phyloP scores from a whole-genome alignment of 257 asterid species.

The Haberlea rhodopensis region DNA sequence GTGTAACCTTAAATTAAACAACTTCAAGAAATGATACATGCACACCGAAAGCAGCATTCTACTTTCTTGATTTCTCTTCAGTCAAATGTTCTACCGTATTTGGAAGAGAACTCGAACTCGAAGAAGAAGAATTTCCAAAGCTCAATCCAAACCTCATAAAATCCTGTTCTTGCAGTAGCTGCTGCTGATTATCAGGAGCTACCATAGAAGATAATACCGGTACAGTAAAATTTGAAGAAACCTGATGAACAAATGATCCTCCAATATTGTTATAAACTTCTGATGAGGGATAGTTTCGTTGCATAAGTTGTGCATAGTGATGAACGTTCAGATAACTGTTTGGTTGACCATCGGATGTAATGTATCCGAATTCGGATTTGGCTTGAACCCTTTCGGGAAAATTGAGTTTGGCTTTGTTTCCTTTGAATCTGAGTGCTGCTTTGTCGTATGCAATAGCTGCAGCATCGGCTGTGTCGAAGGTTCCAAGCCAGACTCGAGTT shows the following conservation, averaged over 20 bases:
- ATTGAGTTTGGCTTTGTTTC: constrained; percentile 83
- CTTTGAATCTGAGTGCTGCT: constrained; percentile 81
- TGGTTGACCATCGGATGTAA: constrained; percentile 22
- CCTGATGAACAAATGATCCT: constrained; percentile 29
- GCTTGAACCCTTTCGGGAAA: constrained; percentile 82
- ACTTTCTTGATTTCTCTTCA: constrained; percentile 29
- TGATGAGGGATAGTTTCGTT: constrained; percentile 3
- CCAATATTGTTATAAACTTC: constrained; percentile 14
- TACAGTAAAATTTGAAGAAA: constrained; percentile 26
- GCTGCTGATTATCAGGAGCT: constrained; percentile 22
- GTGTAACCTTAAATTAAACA: neutral
- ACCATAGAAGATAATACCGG: constrained; percentile 9
- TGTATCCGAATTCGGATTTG: constrained; percentile 33
- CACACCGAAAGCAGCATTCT: constrained; percentile 16
- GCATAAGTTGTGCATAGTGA: constrained; percentile 39
- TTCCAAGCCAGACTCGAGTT: constrained; percentile 83
- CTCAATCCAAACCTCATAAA: constrained; percentile 32
- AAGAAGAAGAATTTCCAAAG: constrained; percentile 27
- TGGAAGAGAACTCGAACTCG: constrained; percentile 30
- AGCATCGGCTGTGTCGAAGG: constrained; percentile 69
- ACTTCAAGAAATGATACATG: neutral
- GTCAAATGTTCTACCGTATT: constrained; percentile 40
- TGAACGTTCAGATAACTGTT: constrained; percentile 27
- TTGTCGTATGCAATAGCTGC: constrained; percentile 84
- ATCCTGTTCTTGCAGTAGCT: constrained; percentile 30